Evolutionary conservation across 345 rosid species (phyloP).

Genomic region (Gossypium ekmanianum): DNA sequence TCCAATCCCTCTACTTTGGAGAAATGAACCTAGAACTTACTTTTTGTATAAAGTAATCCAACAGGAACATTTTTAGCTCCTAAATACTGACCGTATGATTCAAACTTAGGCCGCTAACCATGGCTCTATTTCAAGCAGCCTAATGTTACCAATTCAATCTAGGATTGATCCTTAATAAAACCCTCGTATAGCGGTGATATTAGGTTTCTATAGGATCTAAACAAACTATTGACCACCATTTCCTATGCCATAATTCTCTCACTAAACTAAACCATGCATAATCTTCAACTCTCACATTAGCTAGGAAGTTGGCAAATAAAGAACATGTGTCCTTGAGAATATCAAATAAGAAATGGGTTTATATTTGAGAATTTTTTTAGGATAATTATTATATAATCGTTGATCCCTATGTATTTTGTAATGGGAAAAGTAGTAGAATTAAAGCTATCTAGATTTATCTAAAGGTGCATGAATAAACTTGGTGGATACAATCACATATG

Average conservation of each 20-base stretch:
- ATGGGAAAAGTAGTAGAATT: not conserved
- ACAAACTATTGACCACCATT: not conserved
- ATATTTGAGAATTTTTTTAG: not conserved
- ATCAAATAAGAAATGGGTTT: not conserved
- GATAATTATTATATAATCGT: not conserved
- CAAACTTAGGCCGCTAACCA: not conserved
- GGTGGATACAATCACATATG: not conserved
- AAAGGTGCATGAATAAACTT: not conserved
- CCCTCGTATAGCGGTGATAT: not conserved
- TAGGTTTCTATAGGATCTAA: not conserved
- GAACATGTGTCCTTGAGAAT: not conserved
- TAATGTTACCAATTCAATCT: conserved; percentile 8
- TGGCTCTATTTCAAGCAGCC: conserved; percentile 4
- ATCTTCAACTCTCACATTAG: not conserved
- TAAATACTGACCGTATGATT: not conserved
- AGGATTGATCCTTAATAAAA: not conserved
- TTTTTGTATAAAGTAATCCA: not conserved
- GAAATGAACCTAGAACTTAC: not conserved
- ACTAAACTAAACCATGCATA: not conserved
- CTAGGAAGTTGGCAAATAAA: not conserved
- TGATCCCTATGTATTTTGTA: not conserved
- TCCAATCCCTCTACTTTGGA: not conserved
- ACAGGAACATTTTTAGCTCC: not conserved
- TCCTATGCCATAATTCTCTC: not conserved
- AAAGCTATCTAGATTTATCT: not conserved